phyloP scores from a whole-genome alignment of 2,329 filamentous ascomycete genomes.

The Penicillium sp. region DNA sequence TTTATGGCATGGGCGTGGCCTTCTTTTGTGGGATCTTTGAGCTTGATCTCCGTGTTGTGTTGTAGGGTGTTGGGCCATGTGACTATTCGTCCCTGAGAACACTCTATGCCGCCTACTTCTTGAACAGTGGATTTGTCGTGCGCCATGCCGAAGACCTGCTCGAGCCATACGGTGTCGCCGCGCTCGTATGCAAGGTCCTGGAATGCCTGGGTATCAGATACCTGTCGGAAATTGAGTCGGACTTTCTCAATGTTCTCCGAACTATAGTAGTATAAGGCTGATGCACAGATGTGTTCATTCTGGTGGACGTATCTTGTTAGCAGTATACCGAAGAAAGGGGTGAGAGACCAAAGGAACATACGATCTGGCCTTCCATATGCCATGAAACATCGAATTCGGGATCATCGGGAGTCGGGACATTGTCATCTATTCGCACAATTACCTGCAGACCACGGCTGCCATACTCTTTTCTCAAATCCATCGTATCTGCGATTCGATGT shows the following conservation, averaged over 20 bases:
- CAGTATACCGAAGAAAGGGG: not conserved
- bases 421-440: conserved; percentile 60
- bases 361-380: conserved; percentile 48
- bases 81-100: conserved; percentile 19
- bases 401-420: conserved; percentile 57
- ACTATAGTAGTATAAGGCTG: conserved; percentile 61
- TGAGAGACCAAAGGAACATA: conserved; percentile 15
- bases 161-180: conserved; percentile 27
- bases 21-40: conserved; percentile 48
- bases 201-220: conserved; percentile 26
- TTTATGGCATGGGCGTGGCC: conserved; percentile 54
- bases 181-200: conserved; percentile 29
- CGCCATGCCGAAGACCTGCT: conserved; percentile 26
- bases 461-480: conserved; percentile 36
- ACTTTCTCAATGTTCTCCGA: conserved; percentile 56
- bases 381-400: conserved; percentile 48
- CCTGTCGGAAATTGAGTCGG: conserved; percentile 50
- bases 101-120: conserved; percentile 20
- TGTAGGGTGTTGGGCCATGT: conserved; percentile 42
- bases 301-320: conserved; percentile 12
- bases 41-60: conserved; percentile 49
- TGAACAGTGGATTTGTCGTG: conserved; percentile 25
- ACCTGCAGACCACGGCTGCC: conserved; percentile 52
- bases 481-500: conserved; percentile 24
- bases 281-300: conserved; percentile 63